These are phyloP conservation scores for Tephrocybe sp. DNA, from an alignment of 768 basidiomycete species.

Conservation along the genomic window DNA sequence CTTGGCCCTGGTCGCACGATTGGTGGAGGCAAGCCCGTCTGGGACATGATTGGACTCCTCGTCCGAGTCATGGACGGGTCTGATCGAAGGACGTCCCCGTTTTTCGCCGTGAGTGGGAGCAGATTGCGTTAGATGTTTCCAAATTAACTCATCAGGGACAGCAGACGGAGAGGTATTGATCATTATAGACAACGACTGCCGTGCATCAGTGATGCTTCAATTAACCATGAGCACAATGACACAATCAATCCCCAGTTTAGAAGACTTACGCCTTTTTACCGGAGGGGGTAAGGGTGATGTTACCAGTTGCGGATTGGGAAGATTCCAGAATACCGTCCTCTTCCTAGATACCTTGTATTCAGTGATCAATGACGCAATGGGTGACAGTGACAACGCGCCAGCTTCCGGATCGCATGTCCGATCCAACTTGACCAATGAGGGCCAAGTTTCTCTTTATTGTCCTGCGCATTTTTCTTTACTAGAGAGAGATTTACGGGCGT, in stretches of 20 bases:
- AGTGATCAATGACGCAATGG: background rate
- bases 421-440: constrained; percentile 52
- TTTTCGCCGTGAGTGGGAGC: constrained; percentile 24
- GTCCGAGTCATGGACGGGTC: background rate
- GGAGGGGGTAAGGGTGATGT: constrained; percentile 38
- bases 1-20: constrained; percentile 16
- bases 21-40: constrained; percentile 7
- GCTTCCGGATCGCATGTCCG: constrained; percentile 40
- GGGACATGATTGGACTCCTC: background rate
- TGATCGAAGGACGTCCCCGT: constrained; percentile 17
- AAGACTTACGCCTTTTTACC: constrained; percentile 50
- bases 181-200: constrained; percentile 29
- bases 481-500: background rate
- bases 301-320: constrained; percentile 30
- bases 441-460: constrained; percentile 44
- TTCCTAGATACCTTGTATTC: constrained; percentile 28
- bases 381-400: constrained; percentile 30
- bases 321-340: constrained; percentile 42
- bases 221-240: background rate
- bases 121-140: constrained; percentile 35
- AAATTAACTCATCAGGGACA: constrained; percentile 34
- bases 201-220: constrained; percentile 31
- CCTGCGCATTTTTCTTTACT: constrained; percentile 48
- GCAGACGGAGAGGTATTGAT: constrained; percentile 23
- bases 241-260: background rate